phyloP scores from a whole-genome alignment of 75 land plant species.

The Adiantum capillusveneris region DNA sequence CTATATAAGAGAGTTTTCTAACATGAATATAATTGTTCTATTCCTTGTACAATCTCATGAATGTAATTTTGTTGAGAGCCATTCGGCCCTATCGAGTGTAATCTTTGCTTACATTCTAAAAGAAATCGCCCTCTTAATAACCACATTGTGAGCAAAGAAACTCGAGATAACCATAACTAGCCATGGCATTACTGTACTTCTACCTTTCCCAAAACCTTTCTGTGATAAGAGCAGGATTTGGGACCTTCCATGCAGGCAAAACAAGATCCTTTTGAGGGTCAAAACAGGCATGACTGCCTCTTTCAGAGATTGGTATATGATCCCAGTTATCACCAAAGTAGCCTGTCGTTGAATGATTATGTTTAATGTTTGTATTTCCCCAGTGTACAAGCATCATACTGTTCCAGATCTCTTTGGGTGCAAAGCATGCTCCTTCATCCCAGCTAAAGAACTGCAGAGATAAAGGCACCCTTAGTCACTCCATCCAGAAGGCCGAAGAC shows the following conservation, averaged over 20 bases:
- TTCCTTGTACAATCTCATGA: too few species aligned
- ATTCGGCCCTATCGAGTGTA: too few species aligned
- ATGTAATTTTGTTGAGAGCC: too few species aligned
- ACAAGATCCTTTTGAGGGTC: constrained; percentile 91
- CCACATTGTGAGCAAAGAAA: too few species aligned
- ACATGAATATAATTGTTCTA: too few species aligned
- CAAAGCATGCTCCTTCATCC: constrained; percentile 99
- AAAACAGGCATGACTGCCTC: constrained; percentile 85
- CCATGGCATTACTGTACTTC: too few species aligned
- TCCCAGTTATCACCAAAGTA: constrained; percentile 86
- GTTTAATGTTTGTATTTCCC: constrained; percentile 92
- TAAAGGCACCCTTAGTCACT: too few species aligned
- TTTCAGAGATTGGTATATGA: constrained; percentile 42
- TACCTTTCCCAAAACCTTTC: constrained; percentile 68
- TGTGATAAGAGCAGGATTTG: constrained; percentile 43
- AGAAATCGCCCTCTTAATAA: too few species aligned
- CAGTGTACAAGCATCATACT: constrained; percentile 93
- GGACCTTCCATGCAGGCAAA: constrained; percentile 89
- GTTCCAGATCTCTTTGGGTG: constrained; percentile 97
- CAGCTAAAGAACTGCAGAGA: constrained; percentile 73
- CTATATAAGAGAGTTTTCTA: too few species aligned
- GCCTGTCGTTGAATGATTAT: constrained; percentile 86
- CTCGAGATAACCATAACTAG: too few species aligned
- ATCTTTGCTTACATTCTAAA: too few species aligned
- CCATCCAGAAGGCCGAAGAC: too few species aligned